Evolutionary conservation across 176 grass and related monocot genomes (phyloP).

Genomic region (Ananas comosus): DNA sequence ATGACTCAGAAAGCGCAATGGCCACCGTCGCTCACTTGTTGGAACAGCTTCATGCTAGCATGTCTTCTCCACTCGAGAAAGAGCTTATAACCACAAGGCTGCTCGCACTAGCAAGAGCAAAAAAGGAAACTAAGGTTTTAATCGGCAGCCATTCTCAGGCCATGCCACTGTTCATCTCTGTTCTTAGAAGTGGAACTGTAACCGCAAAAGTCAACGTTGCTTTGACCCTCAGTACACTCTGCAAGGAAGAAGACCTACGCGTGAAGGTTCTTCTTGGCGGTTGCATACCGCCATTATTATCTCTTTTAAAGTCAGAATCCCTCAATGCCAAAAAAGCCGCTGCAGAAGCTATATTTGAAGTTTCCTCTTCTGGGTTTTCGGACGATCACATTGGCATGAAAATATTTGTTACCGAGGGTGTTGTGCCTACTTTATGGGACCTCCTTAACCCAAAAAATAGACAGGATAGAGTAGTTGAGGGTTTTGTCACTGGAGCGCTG

Average conservation of each 20-base stretch:
- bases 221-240: slow-evolving; percentile 60
- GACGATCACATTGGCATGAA: slow-evolving; percentile 97
- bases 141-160: slow-evolving; percentile 91
- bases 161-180: slow-evolving; percentile 83
- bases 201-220: slow-evolving; percentile 77
- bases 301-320: slow-evolving; percentile 80
- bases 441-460: slow-evolving; percentile 52
- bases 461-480: slow-evolving; percentile 79
- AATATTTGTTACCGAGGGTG: slow-evolving; percentile 97
- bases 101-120: slow-evolving; percentile 57
- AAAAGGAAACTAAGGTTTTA: slow-evolving; percentile 65
- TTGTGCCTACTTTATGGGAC: slow-evolving; percentile 83
- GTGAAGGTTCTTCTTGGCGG: slow-evolving; percentile 82
- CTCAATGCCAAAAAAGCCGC: slow-evolving; percentile 68
- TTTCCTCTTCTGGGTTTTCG: slow-evolving; percentile 73
- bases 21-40: slow-evolving; percentile 67
- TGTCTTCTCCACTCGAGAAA: slow-evolving; percentile 53
- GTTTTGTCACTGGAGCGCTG: slow-evolving; percentile 82
- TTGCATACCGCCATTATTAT: slow-evolving; percentile 84
- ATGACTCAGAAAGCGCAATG: slow-evolving; percentile 67
- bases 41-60: slow-evolving; percentile 77
- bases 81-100: slow-evolving; percentile 55
- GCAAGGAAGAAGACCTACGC: slow-evolving; percentile 86
- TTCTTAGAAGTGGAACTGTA: slow-evolving; percentile 62
- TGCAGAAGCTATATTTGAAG: slow-evolving; percentile 85